Conservation (phyloP, 352 stramenopile genomes). For the Plasmopara viticola region DNA sequence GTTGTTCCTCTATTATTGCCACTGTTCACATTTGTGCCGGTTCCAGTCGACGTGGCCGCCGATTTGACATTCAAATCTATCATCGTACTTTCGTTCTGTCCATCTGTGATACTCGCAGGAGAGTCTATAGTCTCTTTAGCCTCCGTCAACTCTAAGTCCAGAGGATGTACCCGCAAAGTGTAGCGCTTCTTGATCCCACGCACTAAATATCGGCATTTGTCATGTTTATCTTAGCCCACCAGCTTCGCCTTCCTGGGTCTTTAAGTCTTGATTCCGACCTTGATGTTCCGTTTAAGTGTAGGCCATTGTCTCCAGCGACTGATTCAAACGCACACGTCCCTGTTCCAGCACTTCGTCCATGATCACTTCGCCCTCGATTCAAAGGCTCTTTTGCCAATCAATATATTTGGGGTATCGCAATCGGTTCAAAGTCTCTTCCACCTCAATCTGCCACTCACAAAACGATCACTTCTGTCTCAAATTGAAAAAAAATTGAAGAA, state of each 20-base stretch:
- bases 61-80: conserved; percentile 8
- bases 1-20: conserved; percentile 15
- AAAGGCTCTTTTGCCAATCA: conserved; percentile 70
- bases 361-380: conserved; percentile 71
- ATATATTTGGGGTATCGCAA: conserved; percentile 85
- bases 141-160: conserved; percentile 69
- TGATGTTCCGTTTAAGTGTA: conserved; percentile 64
- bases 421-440: conserved; percentile 72
- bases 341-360: conserved; percentile 86
- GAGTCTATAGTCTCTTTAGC: conserved; percentile 50
- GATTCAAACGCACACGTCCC: conserved; percentile 75
- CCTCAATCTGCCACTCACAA: conserved; percentile 69
- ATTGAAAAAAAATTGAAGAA: background rate
- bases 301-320: conserved; percentile 79
- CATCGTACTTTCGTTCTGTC: conserved; percentile 27
- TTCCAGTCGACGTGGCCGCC: conserved; percentile 15
- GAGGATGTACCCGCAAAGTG: conserved; percentile 75
- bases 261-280: conserved; percentile 29
- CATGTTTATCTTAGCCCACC: conserved; percentile 53
- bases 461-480: no score
- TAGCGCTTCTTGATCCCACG: conserved; percentile 77
- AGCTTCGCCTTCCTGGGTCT: conserved; percentile 10
- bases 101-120: conserved; percentile 48
- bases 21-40: conserved; percentile 4
- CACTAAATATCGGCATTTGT: conserved; percentile 52